Conservation (phyloP, 176 grass and related monocot species). For the Raddia guianensis region DNA sequence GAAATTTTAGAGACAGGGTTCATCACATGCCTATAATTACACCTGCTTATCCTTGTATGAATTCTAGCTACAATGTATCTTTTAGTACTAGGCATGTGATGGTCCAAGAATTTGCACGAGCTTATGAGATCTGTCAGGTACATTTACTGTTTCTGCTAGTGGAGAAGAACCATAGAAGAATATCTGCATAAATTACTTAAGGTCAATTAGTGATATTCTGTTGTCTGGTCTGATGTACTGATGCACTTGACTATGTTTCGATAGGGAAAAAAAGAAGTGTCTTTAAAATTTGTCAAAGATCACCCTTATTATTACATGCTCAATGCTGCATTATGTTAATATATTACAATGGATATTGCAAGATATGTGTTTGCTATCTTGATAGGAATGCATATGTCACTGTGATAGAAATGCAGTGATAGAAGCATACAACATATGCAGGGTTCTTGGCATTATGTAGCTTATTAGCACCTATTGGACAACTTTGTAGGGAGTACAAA, state of each 20-base stretch:
- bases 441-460: background rate
- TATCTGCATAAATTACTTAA: background rate
- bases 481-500: background rate
- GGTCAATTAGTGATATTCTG: background rate
- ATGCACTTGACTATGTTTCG: background rate
- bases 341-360: background rate
- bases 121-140: constrained; percentile 78
- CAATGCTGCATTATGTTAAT: background rate
- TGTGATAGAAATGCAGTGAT: background rate
- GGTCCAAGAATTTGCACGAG: constrained; percentile 82
- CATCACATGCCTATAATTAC: constrained; percentile 98
- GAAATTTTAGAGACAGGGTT: constrained; percentile 78
- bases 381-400: background rate
- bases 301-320: background rate
- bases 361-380: background rate
- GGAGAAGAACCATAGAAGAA: background rate
- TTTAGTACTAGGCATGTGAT: constrained; percentile 78
- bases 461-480: background rate
- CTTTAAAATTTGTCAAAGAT: background rate
- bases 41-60: constrained; percentile 94
- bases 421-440: background rate
- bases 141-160: constrained; percentile 2
- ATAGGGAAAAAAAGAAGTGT: background rate
- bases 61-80: constrained; percentile 94
- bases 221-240: background rate